A percentile compares a stretch with the other conserved stretches of the same genome.
These are phyloP conservation scores for Neonectria faginata DNA, from an alignment of 2,329 filamentous ascomycete genomes.

Conservation along the genomic window DNA sequence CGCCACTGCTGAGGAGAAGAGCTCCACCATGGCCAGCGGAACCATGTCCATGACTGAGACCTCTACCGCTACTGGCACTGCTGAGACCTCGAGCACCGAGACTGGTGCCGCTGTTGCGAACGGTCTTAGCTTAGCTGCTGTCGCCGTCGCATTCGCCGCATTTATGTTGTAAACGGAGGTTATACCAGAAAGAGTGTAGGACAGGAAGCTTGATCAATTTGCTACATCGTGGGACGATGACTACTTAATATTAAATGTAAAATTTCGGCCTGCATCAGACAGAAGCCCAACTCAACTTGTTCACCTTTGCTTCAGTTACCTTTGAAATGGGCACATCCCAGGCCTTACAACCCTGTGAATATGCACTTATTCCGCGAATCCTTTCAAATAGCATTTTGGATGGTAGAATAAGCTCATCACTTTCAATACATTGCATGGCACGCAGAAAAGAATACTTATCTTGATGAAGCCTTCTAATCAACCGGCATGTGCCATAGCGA, in stretches of 20 bases:
- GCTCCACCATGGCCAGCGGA: conserved; percentile 29
- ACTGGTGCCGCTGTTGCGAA: conserved; percentile 43
- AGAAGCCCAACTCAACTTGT: too few species aligned
- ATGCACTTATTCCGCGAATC: too few species aligned
- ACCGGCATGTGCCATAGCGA: too few species aligned
- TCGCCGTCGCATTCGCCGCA: conserved; percentile 44
- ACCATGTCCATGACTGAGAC: conserved; percentile 13
- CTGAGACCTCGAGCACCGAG: conserved; percentile 25
- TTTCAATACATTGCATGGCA: too few species aligned
- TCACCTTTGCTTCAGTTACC: too few species aligned
- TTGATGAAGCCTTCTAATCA: too few species aligned
- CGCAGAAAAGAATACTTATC: too few species aligned
- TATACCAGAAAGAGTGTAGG: neutral
- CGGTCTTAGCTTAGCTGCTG: conserved; percentile 45
- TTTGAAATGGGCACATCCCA: too few species aligned
- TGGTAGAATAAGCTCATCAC: too few species aligned
- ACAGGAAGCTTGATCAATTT: neutral
- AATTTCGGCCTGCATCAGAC: neutral
- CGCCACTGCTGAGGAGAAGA: conserved; percentile 29
- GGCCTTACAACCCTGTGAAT: too few species aligned
- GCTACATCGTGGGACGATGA: neutral
- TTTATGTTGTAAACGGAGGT: conserved; percentile 43
- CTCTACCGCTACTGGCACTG: conserved; percentile 21
- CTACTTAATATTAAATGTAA: neutral
- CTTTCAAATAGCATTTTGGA: too few species aligned